Evolutionary conservation across 1,139 yeast genomes (phyloP), one percentile per base, ranked within the genome.

Genomic region (Taphrina flavorubra): DNA sequence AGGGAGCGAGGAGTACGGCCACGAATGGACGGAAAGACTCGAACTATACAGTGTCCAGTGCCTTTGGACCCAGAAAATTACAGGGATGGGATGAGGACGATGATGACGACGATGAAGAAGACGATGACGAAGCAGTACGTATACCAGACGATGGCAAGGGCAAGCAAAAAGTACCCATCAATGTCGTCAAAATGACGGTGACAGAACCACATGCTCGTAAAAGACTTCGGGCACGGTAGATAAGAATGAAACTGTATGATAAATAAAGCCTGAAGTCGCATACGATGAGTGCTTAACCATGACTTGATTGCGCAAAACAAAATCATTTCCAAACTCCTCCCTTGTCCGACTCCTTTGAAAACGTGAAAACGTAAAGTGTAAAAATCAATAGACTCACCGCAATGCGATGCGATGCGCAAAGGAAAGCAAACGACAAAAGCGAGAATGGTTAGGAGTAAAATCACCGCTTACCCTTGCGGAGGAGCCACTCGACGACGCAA

Each of bases 401-500:
- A 25, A 25, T 25, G 31, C 31, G 31, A 25, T 25, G 31, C 31
- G 31, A 25, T 25, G 31, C 31, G 31, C 31, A 25, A 25, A 25
- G 31, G 4, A 25, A 25, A 25, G 31, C 31, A 25, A 25, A 25
- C 2, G 2, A 4, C 2, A 2, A 4, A 25, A 25, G 31, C 31
- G 4, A 25, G 4, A 25, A 25, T 2, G 31, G 4, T 25, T 2
- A 25, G 31, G 6, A 13, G 51, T n/a, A 8, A 51, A 20, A 36
- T 62, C 51, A 37, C 10, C 58, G 51, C 49, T 55, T 63, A 18
- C 67, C 67, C 37, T 57, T 42, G n/a, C 67, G 18, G 53, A 63
- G 34, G 34, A 79, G 74, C 81, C 81, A 79, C 69, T 76, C 76
- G 68, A 79, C 70, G 42, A 79, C 81, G 5, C 80, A 74, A 67